A percentile compares a stretch with the other conserved stretches of the same genome.
Evolutionary conservation across 106 monocot species (phyloP).

Genomic region (Allium cepa): DNA sequence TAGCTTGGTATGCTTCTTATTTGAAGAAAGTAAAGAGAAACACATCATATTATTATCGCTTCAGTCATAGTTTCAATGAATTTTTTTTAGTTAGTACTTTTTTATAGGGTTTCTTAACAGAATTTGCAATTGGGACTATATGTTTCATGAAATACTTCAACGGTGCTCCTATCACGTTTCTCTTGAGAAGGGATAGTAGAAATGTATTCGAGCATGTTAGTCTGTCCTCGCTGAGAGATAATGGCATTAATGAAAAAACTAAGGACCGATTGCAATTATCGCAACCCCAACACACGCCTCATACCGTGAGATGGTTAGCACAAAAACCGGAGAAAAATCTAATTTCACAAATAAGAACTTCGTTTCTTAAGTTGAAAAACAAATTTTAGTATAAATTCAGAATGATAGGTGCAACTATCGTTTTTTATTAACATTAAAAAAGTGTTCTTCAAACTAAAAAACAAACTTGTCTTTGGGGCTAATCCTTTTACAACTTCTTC

Average conservation of each 20-base stretch:
- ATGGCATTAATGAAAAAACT: conserved; percentile 51
- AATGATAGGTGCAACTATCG: too few relatives aligned
- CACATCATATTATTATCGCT: too few relatives aligned
- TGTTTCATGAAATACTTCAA: conserved; percentile 69
- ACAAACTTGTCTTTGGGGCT: too few relatives aligned
- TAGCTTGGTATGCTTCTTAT: conserved; percentile 19
- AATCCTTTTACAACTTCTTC: too few relatives aligned
- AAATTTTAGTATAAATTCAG: too few relatives aligned
- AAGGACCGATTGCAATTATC: conserved; percentile 69
- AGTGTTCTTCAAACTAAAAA: too few relatives aligned
- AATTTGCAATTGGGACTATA: conserved; percentile 47
- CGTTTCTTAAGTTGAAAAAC: too few relatives aligned
- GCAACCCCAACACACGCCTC: conserved; percentile 74
- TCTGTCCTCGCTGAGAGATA: conserved; percentile 35
- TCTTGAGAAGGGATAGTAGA: conserved; percentile 79
- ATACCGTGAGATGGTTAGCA: conserved; percentile 19
- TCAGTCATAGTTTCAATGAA: too few relatives aligned
- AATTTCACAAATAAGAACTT: too few relatives aligned
- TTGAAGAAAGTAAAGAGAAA: conserved; percentile 21
- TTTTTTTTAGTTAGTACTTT: too few relatives aligned
- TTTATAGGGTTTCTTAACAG: conserved; percentile 26
- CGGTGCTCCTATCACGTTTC: conserved; percentile 55
- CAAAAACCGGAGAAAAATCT: too few relatives aligned
- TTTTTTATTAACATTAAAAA: too few relatives aligned
- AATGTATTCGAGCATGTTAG: conserved; percentile 66